Percentiles rank a stretch among this genome's conserved stretches.
Conservation (phyloP, 441 rosid species). For the Aleurites moluccanus region DNA sequence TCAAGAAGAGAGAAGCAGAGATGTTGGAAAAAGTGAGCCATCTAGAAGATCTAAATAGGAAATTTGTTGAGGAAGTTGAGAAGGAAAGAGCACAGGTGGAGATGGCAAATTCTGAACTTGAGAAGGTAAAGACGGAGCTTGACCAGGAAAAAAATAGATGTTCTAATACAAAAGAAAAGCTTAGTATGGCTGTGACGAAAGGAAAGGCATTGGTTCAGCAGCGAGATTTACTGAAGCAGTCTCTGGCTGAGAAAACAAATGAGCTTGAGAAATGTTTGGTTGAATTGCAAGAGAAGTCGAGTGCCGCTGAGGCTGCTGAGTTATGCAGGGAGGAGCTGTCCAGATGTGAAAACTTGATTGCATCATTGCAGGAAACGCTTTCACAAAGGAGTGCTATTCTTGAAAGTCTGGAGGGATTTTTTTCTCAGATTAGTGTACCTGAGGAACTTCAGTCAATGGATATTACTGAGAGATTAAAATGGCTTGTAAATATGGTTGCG, state of each 20-base stretch:
- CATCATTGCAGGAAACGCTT: conserved; percentile 63
- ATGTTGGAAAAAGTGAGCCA: conserved; percentile 45
- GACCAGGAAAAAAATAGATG: conserved; percentile 80
- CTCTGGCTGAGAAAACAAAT: conserved; percentile 61
- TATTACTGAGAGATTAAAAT: conserved; percentile 53
- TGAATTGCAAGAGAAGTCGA: conserved; percentile 63
- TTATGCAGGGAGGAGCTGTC: conserved; percentile 52
- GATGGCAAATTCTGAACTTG: conserved; percentile 47
- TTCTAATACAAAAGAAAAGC: conserved; percentile 86
- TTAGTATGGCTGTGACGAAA: conserved; percentile 91
- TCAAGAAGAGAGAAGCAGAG: conserved; percentile 57
- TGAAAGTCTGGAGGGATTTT: conserved; percentile 51
- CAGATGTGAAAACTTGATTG: conserved; percentile 51
- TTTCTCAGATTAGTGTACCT: conserved; percentile 48
- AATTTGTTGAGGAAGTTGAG: conserved; percentile 57
- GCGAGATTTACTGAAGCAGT: conserved; percentile 77
- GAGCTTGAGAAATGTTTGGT: conserved; percentile 72
- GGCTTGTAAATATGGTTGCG: conserved; percentile 56
- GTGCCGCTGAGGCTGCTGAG: conserved; percentile 61
- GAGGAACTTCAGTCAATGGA: conserved; percentile 60
- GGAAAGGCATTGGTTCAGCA: conserved; percentile 95
- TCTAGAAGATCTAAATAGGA: conserved; percentile 57
- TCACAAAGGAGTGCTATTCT: conserved; percentile 47
- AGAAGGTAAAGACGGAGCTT: conserved; percentile 49
- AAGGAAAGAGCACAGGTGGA: conserved; percentile 48